Percentiles rank a stretch among this genome's conserved stretches.
Conservation (phyloP, 1,139 yeast species). For the Kodamaea ohmeri region DNA sequence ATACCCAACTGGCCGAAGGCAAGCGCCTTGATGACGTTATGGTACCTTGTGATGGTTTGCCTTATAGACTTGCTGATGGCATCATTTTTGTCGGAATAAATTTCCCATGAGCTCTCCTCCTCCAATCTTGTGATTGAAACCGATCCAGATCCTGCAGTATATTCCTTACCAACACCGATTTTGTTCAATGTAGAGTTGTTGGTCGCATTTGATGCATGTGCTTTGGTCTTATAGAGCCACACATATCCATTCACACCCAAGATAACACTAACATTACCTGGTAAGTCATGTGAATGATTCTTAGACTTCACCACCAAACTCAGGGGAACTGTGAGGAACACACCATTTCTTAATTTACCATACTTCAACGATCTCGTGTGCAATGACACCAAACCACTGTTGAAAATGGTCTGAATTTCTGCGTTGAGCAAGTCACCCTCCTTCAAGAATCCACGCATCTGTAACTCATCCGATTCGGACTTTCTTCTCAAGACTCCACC, state of each 20-base stretch:
- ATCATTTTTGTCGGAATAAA: conserved; percentile 89
- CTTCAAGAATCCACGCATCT: conserved; percentile 89
- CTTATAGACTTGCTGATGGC: conserved; percentile 58
- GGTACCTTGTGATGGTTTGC: conserved; percentile 77
- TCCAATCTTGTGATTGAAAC: conserved; percentile 82
- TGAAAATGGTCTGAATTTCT: conserved; percentile 87
- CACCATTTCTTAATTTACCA: conserved; percentile 92
- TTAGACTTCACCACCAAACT: conserved; percentile 80
- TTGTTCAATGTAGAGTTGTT: conserved; percentile 25
- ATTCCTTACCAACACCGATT: conserved; percentile 40
- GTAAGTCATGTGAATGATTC: conserved; percentile 80
- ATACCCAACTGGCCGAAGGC: conserved; percentile 83
- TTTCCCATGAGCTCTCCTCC: conserved; percentile 94
- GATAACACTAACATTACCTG: conserved; percentile 87
- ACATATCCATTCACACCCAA: conserved; percentile 93
- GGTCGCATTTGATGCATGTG: conserved; percentile 13
- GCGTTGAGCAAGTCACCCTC: conserved; percentile 98
- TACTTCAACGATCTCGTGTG: conserved; percentile 94
- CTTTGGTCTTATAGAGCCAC: conserved; percentile 80
- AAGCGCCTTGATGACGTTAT: conserved; percentile 78
- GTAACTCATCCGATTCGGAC: conserved; percentile 91
- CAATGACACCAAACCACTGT: conserved; percentile 88
- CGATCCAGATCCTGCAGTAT: conserved; percentile 57
- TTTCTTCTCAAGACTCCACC: conserved; percentile 95
- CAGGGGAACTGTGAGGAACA: conserved; percentile 76